These are phyloP conservation scores for Suillus bovinus DNA, from an alignment of 768 basidiomycete genomes.

Conservation along the genomic window DNA sequence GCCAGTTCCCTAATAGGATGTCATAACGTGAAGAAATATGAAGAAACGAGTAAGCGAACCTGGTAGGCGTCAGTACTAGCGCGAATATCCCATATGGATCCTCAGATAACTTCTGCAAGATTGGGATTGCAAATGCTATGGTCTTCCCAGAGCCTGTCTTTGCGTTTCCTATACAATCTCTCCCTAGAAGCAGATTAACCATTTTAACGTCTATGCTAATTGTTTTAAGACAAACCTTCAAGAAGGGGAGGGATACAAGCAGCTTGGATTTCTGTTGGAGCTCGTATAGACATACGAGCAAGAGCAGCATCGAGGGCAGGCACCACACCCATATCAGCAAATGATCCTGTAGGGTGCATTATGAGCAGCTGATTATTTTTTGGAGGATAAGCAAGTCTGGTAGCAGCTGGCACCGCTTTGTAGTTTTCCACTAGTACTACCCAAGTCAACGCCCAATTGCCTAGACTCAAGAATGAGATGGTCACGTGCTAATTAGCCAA, in stretches of 20 bases:
- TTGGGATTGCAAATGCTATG: conserved; percentile 94
- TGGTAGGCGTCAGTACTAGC: conserved; percentile 90
- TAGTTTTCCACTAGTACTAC: no score
- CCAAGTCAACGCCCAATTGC: no score
- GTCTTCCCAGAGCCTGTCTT: conserved; percentile 99
- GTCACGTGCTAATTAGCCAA: no score
- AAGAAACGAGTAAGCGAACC: conserved; percentile 48
- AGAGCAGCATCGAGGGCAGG: conserved; percentile 62
- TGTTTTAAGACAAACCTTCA: conserved; percentile 47
- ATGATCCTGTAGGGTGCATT: conserved; percentile 35
- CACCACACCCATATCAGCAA: conserved; percentile 61
- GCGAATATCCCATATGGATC: conserved; percentile 97
- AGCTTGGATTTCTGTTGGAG: conserved; percentile 85
- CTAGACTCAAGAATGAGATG: no score
- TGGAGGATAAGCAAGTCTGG: background rate
- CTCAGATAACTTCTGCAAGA: conserved; percentile 80
- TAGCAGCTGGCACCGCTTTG: no score
- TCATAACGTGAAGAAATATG: background rate
- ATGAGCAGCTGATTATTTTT: conserved; percentile 24
- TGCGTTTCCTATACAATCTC: conserved; percentile 96
- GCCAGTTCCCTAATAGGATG: conserved; percentile 77
- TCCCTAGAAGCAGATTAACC: conserved; percentile 49
- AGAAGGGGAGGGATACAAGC: conserved; percentile 90
- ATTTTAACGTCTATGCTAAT: background rate
- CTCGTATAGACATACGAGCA: conserved; percentile 77